Percentiles rank a stretch among this genome's conserved stretches.
phyloP scores from a whole-genome alignment of 176 grass and related monocot species.

The Leersia perrieri region DNA sequence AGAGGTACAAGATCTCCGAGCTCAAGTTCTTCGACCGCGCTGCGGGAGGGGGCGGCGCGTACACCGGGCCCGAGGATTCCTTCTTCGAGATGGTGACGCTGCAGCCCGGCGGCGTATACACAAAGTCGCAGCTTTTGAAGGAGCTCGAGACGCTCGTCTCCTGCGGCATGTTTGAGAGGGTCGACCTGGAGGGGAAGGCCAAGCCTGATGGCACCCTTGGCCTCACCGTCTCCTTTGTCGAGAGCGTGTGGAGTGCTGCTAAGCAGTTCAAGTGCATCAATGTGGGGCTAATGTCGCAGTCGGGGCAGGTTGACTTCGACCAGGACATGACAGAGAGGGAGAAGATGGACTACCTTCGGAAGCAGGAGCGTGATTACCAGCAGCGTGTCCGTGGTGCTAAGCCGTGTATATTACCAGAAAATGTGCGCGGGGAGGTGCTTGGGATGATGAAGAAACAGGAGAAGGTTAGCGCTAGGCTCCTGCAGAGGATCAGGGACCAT shows the following conservation, averaged over 20 bases:
- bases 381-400: constrained; percentile 62
- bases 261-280: constrained; percentile 94
- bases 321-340: constrained; percentile 93
- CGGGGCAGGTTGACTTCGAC: constrained; percentile 77
- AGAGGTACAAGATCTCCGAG: constrained; percentile 86
- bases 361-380: constrained; percentile 87
- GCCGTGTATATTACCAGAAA: constrained; percentile 61
- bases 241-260: constrained; percentile 80
- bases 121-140: constrained; percentile 80
- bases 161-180: constrained; percentile 92
- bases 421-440: constrained; percentile 67
- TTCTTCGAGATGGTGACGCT: constrained; percentile 97
- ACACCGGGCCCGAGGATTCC: constrained; percentile 72
- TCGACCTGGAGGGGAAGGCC: constrained; percentile 84
- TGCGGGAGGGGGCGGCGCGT: constrained; percentile 13
- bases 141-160: constrained; percentile 90
- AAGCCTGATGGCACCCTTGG: constrained; percentile 86
- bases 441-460: constrained; percentile 78
- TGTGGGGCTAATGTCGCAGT: constrained; percentile 77
- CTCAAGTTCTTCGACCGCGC: constrained; percentile 81
- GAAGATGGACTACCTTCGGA: constrained; percentile 89
- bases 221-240: constrained; percentile 67
- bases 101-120: constrained; percentile 87
- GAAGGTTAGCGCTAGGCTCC: constrained; percentile 76
- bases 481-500: constrained; percentile 90